Percentiles rank a stretch among this genome's conserved stretches.
Evolutionary conservation across 2,329 filamentous ascomycete species (phyloP).

Genomic region (Dactylonectria estremocensis): DNA sequence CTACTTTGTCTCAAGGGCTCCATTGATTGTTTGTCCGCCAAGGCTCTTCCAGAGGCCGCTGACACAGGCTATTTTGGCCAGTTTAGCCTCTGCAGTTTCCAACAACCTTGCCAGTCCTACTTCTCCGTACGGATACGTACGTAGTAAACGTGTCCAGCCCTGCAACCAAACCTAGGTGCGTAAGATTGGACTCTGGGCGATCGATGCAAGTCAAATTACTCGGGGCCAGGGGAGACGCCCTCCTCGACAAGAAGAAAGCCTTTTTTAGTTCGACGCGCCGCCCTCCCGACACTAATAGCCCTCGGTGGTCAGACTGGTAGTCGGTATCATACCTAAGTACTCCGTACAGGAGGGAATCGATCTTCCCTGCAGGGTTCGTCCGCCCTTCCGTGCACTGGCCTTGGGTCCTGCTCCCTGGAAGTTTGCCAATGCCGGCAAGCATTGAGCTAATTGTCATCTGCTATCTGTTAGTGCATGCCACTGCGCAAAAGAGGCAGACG

Average conservation of each 20-base stretch:
- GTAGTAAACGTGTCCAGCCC: background rate
- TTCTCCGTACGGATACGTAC: no score
- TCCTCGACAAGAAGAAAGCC: conserved; percentile 27
- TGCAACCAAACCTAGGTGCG: conserved; percentile 18
- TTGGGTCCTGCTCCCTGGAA: background rate
- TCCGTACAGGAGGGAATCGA: conserved; percentile 11
- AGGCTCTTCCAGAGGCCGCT: background rate
- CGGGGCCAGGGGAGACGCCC: conserved; percentile 31
- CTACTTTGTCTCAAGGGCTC: background rate
- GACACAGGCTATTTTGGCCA: conserved; percentile 21
- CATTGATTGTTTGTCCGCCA: conserved; percentile 9
- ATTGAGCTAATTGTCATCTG: conserved; percentile 23
- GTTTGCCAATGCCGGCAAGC: background rate
- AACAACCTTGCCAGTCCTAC: background rate
- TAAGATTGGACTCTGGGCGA: conserved; percentile 38
- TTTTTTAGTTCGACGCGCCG: conserved; percentile 40
- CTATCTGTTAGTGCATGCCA: conserved; percentile 13
- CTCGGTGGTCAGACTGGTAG: background rate
- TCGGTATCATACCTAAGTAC: no score
- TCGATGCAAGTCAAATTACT: conserved; percentile 48
- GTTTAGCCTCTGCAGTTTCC: conserved; percentile 28
- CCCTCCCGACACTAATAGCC: background rate
- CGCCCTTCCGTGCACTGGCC: background rate
- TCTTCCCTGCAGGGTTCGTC: conserved; percentile 17
- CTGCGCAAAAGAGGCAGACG: conserved; percentile 30